Evolutionary conservation across 1,284 basidiomycete genomes (phyloP).

Genomic region (Ustilago sp.): DNA sequence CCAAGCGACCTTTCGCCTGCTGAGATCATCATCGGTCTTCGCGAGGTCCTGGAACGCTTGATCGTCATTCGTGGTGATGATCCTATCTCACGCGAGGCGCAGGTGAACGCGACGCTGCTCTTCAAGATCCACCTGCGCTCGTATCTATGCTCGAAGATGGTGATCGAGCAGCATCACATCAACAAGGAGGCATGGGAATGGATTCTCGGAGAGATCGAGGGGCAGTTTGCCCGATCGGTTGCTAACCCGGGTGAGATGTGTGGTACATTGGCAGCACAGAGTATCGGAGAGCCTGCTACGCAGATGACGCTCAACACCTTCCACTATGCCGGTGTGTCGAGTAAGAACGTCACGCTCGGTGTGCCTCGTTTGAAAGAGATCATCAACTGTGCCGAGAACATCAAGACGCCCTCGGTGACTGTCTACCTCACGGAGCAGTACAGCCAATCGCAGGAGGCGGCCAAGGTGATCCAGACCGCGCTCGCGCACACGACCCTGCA

Average conservation of each 20-base stretch:
- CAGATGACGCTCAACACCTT: slow-evolving; percentile 99
- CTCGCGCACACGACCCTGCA: slow-evolving; percentile 93
- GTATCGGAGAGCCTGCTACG: slow-evolving; percentile 98
- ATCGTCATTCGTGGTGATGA: slow-evolving; percentile 82
- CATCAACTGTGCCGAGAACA: slow-evolving; percentile 98
- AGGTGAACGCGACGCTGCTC: slow-evolving; percentile 88
- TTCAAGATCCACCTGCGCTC: slow-evolving; percentile 79
- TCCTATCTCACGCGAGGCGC: slow-evolving; percentile 78
- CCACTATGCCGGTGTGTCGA: slow-evolving; percentile 97
- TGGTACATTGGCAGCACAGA: slow-evolving; percentile 95
- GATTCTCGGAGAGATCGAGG: slow-evolving; percentile 94
- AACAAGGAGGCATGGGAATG: slow-evolving; percentile 87
- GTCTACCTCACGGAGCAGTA: slow-evolving; percentile 76
- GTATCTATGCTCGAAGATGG: slow-evolving; percentile 66
- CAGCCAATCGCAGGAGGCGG: slow-evolving; percentile 72
- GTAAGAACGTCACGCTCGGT: slow-evolving; percentile 98
- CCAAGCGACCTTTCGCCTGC: slow-evolving; percentile 90
- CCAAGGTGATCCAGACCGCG: slow-evolving; percentile 91
- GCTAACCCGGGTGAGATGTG: slow-evolving; percentile 99
- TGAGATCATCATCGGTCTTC: slow-evolving; percentile 84
- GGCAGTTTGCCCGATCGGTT: slow-evolving; percentile 78
- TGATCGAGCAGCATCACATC: slow-evolving; percentile 67
- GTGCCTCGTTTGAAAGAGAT: slow-evolving; percentile 98
- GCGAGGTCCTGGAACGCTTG: slow-evolving; percentile 57
- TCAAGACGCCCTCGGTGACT: slow-evolving; percentile 95